Base-by-base conservation (phyloP, 306 rosid genomes). In the Sphenostylis stenocarpa region DNA sequence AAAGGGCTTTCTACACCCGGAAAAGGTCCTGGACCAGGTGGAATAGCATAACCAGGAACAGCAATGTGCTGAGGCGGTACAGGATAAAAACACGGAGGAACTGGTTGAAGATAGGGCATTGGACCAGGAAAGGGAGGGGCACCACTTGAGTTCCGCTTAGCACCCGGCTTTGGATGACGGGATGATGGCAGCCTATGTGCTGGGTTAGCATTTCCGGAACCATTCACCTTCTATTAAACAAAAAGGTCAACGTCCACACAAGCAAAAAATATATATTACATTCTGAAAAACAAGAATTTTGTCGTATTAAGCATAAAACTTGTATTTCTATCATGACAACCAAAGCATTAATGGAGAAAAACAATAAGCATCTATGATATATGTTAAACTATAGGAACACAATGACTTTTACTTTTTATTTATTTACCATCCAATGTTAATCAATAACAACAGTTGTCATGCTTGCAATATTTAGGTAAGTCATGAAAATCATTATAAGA, bases 21-120 rank as follows among this genome's bases (percentile, higher is more conserved):
- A 75, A 84, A 82, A 23, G 90, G 90, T 77, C 88, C 90, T 10
- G 90, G 85, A 62, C 85, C 87, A 29, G 91, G 89, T 47, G 84
- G 96, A 52, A 80, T 89, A 51, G 75, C 89, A 85, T 83, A 95
- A n/a, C 88, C 96, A 44, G 93, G 85, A 79, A 88, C 86, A 49
- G 88, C 90, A 58, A 90, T 33, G 62, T 83, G 91, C 16, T 93
- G 92, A 21, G 85, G 93, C 31, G 89, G 92, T 47, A 82, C 88
- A n/a, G 94, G 17, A 26, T 81, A 94, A 77, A 72, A 86, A 80
- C 79, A 85, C 1, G 90, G 91, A 58, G 83, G 87, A 29, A 83
- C 58, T 2, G 88, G 90, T 61, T 83, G 97, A 76, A 81, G 92
- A 77, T 84, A 90, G 39, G 90, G 79, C 67, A 87, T 21, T 44